Evolutionary conservation across 768 basidiomycete species (phyloP), one percentile per base, ranked within the genome.

Genomic region (Termitomyces sp.): DNA sequence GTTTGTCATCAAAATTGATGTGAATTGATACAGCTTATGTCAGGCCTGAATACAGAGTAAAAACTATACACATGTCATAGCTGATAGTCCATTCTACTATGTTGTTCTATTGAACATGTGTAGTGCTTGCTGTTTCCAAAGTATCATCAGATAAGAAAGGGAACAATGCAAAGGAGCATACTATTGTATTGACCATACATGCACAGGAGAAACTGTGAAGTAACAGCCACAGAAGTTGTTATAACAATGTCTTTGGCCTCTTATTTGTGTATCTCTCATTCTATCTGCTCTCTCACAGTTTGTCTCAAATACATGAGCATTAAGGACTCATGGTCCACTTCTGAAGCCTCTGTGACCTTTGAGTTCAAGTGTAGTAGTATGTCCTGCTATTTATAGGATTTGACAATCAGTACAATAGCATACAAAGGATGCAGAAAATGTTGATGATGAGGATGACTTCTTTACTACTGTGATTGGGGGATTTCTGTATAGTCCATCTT

Each of bases 291-390:
- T 40, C 86, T 77, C 67, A 93, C 91, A 0, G 91, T 89, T 64
- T 93, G 88, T 37, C 91, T 77, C 66, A 94, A 74, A 5, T 91
- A 81, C 78, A 93, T 80, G 35, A 94, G 75, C 0, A 89, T 93
- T 57, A 92, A 65, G 3, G 86, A 82, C 70, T 93, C 91, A 54
- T 86, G 94, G 66, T 92, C 88, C 47, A 92, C 62, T 1, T 79
- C 80, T 11, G 74, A 64, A n/a, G 69, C 60, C 19, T 60, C 60
- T 57, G 64, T 21, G 56, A 60, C 41, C 51, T 65, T 53, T 11
- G 70, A 55, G 42, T 65, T 51, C 10, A 69, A 55, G 44, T 58
- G 52, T 63, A 70, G 57, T 40, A 71, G 63, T 57, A 73, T 49
- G 47, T 71, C 64, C 15, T 70, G 63, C 68, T 70, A 40, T 21